Conservation (phyloP, 2,329 filamentous ascomycete genomes). For the Chaetomium olivaceum region DNA sequence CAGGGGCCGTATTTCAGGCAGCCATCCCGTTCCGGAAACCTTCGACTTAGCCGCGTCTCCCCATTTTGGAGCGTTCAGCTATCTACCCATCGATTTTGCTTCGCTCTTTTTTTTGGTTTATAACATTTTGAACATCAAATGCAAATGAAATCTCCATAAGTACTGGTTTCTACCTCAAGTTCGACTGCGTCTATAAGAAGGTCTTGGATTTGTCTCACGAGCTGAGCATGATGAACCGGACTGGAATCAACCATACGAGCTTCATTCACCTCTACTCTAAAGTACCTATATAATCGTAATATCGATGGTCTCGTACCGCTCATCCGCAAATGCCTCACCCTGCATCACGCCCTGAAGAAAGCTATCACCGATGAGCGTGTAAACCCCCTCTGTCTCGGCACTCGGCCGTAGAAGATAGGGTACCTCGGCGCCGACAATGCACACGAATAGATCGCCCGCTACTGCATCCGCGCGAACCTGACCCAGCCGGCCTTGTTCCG, state of each 20-base stretch:
- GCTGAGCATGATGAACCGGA: background rate
- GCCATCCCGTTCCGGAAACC: background rate
- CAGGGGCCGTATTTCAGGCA: background rate
- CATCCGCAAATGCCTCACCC: slow-evolving; percentile 1
- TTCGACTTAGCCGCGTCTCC: background rate
- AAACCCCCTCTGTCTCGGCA: background rate
- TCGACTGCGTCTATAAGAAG: no score
- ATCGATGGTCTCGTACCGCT: background rate
- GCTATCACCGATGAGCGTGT: slow-evolving; percentile 3
- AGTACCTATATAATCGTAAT: slow-evolving; percentile 7
- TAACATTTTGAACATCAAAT: no score
- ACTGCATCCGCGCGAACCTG: slow-evolving; percentile 1
- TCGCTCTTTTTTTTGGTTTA: no score
- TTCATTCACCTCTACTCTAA: background rate
- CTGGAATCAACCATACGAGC: background rate
- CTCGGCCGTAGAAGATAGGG: slow-evolving; percentile 5
- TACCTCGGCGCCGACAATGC: slow-evolving; percentile 15
- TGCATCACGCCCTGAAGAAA: slow-evolving; percentile 10
- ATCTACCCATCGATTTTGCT: no score
- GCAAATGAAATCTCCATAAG: no score
- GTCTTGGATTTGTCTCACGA: no score
- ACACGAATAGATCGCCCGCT: slow-evolving; percentile 8
- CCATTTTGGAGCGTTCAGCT: background rate
- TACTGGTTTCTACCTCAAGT: no score
- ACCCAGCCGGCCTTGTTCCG: slow-evolving; percentile 10